Conservation (phyloP, 257 asterid genomes). For the Petunia axillaris region DNA sequence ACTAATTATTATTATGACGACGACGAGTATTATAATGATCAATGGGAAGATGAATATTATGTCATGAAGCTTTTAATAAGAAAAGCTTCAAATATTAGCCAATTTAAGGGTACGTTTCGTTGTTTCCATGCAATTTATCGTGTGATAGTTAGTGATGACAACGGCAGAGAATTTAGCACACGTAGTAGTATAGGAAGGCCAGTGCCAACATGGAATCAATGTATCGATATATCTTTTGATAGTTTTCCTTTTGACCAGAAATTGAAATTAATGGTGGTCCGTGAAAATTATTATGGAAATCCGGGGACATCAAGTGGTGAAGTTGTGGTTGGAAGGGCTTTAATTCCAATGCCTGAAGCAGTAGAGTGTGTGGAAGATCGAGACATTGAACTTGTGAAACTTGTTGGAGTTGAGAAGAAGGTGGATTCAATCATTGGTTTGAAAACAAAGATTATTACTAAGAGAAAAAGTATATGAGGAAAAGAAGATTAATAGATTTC, state of each 20-base stretch:
- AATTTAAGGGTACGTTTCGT: background rate
- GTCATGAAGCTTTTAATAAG: background rate
- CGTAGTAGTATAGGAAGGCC: background rate
- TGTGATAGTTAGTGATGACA: background rate
- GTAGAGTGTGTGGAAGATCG: background rate
- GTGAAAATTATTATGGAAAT: background rate
- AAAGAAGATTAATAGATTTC: background rate
- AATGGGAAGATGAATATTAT: background rate
- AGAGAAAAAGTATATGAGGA: background rate
- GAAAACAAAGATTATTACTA: background rate
- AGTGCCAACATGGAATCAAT: background rate
- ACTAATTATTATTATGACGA: background rate
- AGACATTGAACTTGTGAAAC: background rate
- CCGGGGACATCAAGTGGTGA: background rate
- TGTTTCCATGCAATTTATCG: background rate
- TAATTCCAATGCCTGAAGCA: background rate
- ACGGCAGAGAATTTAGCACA: background rate
- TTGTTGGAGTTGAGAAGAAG: background rate
- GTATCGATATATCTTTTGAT: background rate
- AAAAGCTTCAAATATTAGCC: background rate
- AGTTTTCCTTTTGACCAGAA: background rate
- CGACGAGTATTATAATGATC: background rate
- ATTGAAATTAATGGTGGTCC: background rate
- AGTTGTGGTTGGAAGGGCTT: constrained; percentile 12
- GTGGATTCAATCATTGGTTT: background rate